A percentile compares a stretch with the other conserved stretches of the same genome.
phyloP scores from a whole-genome alignment of 495 filamentous ascomycete species.

The Aspergillus indologenus region DNA sequence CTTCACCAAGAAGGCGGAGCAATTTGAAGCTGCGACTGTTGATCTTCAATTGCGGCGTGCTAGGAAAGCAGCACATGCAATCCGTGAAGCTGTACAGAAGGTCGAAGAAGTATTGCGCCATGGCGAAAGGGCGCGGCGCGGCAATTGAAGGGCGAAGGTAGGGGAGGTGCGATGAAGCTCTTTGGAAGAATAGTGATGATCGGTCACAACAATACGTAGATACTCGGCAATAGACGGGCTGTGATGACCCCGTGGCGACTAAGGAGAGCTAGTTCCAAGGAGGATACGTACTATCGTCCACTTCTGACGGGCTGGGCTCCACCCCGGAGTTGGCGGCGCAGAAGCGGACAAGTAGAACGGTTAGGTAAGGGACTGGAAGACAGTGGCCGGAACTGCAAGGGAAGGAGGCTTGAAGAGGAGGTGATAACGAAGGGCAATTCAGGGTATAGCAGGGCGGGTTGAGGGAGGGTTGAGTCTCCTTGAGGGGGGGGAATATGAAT shows the following conservation, averaged over 20 bases:
- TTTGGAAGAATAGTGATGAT: not conserved
- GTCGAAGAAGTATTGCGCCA: constrained; percentile 86
- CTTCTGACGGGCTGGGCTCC: constrained; percentile 4
- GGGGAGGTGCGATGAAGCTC: not conserved
- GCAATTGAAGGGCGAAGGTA: not conserved
- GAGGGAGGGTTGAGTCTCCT: not conserved
- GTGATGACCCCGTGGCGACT: constrained; percentile 2
- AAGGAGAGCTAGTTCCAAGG: not conserved
- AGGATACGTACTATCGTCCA: constrained; percentile 2
- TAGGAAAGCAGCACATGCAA: constrained; percentile 93
- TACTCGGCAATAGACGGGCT: not conserved
- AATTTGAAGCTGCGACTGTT: constrained; percentile 95
- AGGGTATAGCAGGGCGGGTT: not conserved
- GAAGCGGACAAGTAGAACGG: not conserved
- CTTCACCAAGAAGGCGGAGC: constrained; percentile 85
- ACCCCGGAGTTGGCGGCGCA: constrained; percentile 1
- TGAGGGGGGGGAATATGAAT: not conserved
- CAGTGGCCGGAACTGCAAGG: not conserved
- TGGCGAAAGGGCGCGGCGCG: constrained; percentile 31
- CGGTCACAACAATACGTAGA: not conserved
- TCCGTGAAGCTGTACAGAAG: constrained; percentile 85
- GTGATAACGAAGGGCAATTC: not conserved
- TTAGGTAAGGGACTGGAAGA: not conserved
- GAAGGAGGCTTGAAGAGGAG: not conserved
- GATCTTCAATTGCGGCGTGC: constrained; percentile 89